Evolutionary conservation across 495 filamentous ascomycete genomes (phyloP).

Genomic region (Durotheca rogersii): DNA sequence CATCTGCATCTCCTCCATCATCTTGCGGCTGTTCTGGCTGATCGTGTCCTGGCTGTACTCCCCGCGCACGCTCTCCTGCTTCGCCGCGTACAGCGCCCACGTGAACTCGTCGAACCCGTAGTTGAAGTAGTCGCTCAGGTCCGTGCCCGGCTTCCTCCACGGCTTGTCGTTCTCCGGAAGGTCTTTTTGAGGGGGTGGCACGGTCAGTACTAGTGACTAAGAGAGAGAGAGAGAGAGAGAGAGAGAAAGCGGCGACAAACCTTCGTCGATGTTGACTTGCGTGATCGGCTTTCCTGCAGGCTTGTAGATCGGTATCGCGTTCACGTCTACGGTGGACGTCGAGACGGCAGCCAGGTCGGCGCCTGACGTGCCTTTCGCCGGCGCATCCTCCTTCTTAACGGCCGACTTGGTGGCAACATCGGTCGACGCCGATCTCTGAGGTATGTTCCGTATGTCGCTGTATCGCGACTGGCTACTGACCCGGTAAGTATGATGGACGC

Average conservation of each 20-base stretch:
- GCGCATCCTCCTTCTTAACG: slow-evolving; percentile 46
- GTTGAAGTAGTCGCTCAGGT: slow-evolving; percentile 97
- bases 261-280: slow-evolving; percentile 76
- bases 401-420: slow-evolving; percentile 47
- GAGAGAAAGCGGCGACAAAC: slow-evolving; percentile 37
- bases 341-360: slow-evolving; percentile 56
- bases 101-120: slow-evolving; percentile 99
- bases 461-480: slow-evolving; percentile 51
- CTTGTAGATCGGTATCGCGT: slow-evolving; percentile 77
- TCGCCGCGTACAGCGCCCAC: slow-evolving; percentile 91
- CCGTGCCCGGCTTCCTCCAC: slow-evolving; percentile 93
- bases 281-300: slow-evolving; percentile 75
- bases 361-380: slow-evolving; percentile 25
- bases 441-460: slow-evolving; percentile 66
- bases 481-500: slow-evolving; percentile 14
- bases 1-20: slow-evolving; percentile 85
- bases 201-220: slow-evolving; percentile 14
- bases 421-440: slow-evolving; percentile 59
- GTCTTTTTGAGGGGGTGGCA: slow-evolving; percentile 49
- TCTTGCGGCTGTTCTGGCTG: slow-evolving; percentile 73
- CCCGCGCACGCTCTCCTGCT: slow-evolving; percentile 74
- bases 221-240: not conserved
- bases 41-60: slow-evolving; percentile 60
- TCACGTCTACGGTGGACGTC: slow-evolving; percentile 78
- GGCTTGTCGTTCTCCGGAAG: slow-evolving; percentile 84